A percentile compares a stretch with the other conserved stretches of the same genome.
phyloP scores from a whole-genome alignment of 2,329 filamentous ascomycete species.

The Penicillium sp. region DNA sequence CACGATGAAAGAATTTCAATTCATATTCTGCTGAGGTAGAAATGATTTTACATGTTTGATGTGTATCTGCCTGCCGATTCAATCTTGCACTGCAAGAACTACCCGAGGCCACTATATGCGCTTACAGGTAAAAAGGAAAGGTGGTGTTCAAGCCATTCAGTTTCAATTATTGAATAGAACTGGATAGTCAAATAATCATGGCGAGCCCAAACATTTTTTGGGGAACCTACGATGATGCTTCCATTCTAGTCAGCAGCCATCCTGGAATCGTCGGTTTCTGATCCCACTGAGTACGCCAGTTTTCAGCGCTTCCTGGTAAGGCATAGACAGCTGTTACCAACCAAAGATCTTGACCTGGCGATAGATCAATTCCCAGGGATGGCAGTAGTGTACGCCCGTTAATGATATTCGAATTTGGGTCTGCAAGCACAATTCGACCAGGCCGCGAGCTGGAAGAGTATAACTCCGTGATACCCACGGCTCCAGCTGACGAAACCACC shows the following conservation, averaged over 20 bases:
- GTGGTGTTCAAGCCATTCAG: no score
- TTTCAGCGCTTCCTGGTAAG: constrained; percentile 58
- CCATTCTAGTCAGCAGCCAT: constrained; percentile 55
- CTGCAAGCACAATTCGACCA: background rate
- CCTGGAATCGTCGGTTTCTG: constrained; percentile 60
- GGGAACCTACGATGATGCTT: background rate
- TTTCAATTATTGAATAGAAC: no score
- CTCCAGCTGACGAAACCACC: constrained; percentile 54
- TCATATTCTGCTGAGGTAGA: constrained; percentile 14
- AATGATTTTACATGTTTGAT: constrained; percentile 24
- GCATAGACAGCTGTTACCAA: constrained; percentile 75
- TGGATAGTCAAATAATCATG: no score
- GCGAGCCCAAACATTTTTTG: no score
- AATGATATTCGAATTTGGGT: constrained; percentile 63
- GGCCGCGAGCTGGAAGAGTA: background rate
- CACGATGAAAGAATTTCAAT: constrained; percentile 14
- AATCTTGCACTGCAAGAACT: no score
- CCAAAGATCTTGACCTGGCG: constrained; percentile 63
- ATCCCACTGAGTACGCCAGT: constrained; percentile 66
- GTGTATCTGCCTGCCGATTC: no score
- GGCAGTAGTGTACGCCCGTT: constrained; percentile 74
- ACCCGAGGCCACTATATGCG: no score
- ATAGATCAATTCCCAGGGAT: constrained; percentile 66
- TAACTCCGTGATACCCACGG: constrained; percentile 54
- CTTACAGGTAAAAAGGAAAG: no score